phyloP scores from a whole-genome alignment of 129 eudicot species.

The Pittosporum tobira region DNA sequence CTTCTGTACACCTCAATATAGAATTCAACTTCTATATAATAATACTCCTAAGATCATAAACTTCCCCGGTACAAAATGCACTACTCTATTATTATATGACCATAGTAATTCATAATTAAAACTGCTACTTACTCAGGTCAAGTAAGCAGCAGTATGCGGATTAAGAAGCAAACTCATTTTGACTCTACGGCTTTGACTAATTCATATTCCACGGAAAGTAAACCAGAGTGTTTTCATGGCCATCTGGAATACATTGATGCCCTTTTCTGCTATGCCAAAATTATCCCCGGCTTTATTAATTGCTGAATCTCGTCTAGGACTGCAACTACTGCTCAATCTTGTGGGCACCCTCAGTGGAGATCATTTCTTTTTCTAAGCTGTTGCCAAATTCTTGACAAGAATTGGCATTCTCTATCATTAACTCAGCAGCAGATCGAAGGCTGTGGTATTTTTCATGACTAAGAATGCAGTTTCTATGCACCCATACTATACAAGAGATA shows the following conservation, averaged over 20 bases:
- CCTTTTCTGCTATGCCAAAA: neutral
- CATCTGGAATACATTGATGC: neutral
- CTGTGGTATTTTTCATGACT: too few relatives aligned
- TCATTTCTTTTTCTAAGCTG: too few relatives aligned
- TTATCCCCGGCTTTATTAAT: neutral
- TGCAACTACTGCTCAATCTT: neutral
- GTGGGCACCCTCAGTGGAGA: too few relatives aligned
- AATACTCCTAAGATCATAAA: neutral
- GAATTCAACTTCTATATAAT: neutral
- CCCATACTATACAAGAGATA: too few relatives aligned
- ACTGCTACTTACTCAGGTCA: neutral
- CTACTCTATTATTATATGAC: neutral
- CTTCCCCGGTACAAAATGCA: neutral
- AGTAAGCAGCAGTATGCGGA: neutral
- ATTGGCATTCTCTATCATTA: too few relatives aligned
- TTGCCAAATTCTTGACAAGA: too few relatives aligned
- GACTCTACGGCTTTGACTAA: neutral
- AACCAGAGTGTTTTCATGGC: neutral
- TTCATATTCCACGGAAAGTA: neutral
- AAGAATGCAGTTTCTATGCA: too few relatives aligned
- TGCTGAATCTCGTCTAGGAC: neutral
- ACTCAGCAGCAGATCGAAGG: too few relatives aligned
- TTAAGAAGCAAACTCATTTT: too few relatives aligned
- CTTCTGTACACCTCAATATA: neutral
- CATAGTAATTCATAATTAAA: neutral